Evolutionary conservation across 805 yeast genomes (phyloP), one percentile per base, ranked within the genome.

Genomic region (Komagataella ulmi): DNA sequence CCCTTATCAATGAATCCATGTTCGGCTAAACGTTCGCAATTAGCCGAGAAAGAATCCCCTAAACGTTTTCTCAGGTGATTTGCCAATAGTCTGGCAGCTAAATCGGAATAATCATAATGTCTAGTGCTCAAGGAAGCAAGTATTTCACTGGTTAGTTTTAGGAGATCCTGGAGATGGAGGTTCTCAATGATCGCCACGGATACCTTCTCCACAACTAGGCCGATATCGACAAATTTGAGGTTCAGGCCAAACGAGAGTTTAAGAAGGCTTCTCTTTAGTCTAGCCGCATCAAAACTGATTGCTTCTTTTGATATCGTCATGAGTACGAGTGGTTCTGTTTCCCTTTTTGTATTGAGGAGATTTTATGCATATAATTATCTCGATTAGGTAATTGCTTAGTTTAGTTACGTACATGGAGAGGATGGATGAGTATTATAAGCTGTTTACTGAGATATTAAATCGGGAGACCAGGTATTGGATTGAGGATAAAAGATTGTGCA

Each of bases 111-210:
- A 68, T 90, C 96, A 21, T 96, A 96, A 66, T 91, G 97, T 54
- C 81, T 77, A 4, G 97, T 90, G 47, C 97, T 88, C 89, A 90
- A 80, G 58, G 88, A 86, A 24, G 98, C 98, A 50, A 93, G 85
- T 17, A 93, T 87, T 68, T 93, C 99, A 24, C 98, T 95, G 40
- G 96, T 90, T 48, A 66, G 54, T 17, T 59, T 57, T 3, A 61
- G 45, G 7, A 68, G 55, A 47, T 77, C 78, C 21, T 69, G 66
- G 23, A 75, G 68, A 49, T 70, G 70, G 23, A 77, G 71, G 43
- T 69, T 71, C 49, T 70, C 72, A 48, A 79, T 78, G 18, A 78
- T 74, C 18, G 81, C 82, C 1, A 66, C 59, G 44, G 66, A 66
- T 17, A 77, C 75, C 57, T 75, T 71, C 52, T 70, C 74, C 18